phyloP scores from a whole-genome alignment of 2,329 filamentous ascomycete species.

The Cryphonectria carpinicola region DNA sequence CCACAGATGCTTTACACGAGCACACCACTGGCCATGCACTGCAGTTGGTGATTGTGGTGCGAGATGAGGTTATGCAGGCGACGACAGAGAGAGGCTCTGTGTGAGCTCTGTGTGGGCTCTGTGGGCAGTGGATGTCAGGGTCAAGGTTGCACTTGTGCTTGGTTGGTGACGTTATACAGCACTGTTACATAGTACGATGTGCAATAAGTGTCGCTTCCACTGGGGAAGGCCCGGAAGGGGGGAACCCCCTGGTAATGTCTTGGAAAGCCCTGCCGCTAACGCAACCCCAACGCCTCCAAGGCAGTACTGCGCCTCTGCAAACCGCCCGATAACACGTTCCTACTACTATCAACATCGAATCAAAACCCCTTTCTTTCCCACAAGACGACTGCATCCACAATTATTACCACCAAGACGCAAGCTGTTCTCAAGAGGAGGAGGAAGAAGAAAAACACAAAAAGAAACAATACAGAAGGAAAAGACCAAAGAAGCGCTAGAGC shows the following conservation, averaged over 20 bases:
- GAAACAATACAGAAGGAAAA: background rate
- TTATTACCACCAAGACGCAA: background rate
- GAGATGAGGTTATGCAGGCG: background rate
- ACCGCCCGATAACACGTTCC: background rate
- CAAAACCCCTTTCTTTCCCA: background rate
- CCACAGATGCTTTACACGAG: background rate
- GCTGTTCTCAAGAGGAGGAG: too few species aligned
- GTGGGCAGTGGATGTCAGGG: background rate
- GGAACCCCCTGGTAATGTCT: background rate
- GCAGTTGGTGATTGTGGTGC: background rate
- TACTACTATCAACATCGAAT: background rate
- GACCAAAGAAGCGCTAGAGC: background rate
- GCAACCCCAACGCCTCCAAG: conserved; percentile 2
- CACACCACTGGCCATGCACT: background rate
- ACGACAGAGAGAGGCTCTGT: background rate
- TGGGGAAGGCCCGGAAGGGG: background rate
- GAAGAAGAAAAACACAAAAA: too few species aligned
- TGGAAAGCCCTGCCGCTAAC: background rate
- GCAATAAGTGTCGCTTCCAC: background rate
- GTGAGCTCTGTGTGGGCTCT: background rate
- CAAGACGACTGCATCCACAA: background rate
- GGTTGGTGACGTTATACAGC: background rate
- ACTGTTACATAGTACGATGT: background rate
- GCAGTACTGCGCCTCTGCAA: background rate
- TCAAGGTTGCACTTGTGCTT: background rate